These are phyloP conservation scores for Hanseniaspora opuntiae DNA, from an alignment of 805 yeast genomes.

Conservation along the genomic window DNA sequence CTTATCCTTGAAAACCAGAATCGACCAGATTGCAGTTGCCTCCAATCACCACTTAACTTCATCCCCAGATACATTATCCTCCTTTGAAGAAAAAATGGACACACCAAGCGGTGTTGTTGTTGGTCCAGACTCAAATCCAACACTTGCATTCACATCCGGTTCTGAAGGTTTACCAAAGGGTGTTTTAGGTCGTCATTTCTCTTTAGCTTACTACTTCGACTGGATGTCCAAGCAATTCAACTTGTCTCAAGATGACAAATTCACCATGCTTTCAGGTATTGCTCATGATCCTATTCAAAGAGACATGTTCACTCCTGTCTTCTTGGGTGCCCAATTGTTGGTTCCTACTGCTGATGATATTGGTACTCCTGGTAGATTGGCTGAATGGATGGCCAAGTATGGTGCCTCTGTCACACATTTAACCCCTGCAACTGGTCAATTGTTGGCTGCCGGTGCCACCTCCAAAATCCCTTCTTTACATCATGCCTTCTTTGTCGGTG, in stretches of 20 bases:
- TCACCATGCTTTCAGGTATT: slow-evolving; percentile 96
- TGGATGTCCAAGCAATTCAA: slow-evolving; percentile 92
- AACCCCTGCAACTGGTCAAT: slow-evolving; percentile 99
- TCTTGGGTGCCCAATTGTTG: slow-evolving; percentile 81
- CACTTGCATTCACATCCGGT: slow-evolving; percentile 91
- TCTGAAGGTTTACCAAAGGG: slow-evolving; percentile 98
- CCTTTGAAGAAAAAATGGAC: slow-evolving; percentile 34
- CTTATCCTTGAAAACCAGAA: slow-evolving; percentile 53
- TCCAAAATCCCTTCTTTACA: slow-evolving; percentile 73
- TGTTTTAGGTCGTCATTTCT: slow-evolving; percentile 93
- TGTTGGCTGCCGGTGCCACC: slow-evolving; percentile 87
- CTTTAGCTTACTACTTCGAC: slow-evolving; percentile 92
- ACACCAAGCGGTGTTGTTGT: slow-evolving; percentile 75
- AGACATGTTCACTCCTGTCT: slow-evolving; percentile 96
- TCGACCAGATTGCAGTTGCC: slow-evolving; percentile 64
- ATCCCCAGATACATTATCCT: slow-evolving; percentile 36
- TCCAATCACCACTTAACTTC: slow-evolving; percentile 28
- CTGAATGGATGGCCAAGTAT: slow-evolving; percentile 89
- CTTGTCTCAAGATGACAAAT: slow-evolving; percentile 64
- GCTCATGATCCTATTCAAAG: slow-evolving; percentile 99
- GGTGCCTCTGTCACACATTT: slow-evolving; percentile 93
- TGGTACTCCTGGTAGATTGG: slow-evolving; percentile 94
- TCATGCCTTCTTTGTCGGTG: slow-evolving; percentile 98
- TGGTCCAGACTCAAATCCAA: slow-evolving; percentile 96
- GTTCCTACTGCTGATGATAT: slow-evolving; percentile 96